Base-by-base conservation (phyloP, 441 rosid genomes). In the Sinapis alba region DNA sequence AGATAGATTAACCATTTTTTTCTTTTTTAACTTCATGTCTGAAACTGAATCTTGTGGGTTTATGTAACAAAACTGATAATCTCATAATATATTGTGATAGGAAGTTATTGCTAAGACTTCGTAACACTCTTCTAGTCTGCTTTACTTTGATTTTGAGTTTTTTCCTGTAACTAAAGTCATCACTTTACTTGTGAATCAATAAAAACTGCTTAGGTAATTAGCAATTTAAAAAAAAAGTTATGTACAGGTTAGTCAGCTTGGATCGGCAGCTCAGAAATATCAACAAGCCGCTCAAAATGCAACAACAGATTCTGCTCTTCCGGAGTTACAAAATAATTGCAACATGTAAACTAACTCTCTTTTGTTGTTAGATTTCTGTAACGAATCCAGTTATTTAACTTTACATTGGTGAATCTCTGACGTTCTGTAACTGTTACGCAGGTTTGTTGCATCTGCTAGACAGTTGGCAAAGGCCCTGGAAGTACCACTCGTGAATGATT, bases 401-500 rank as follows among this genome's bases (percentile, higher is more conserved):
- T 5, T 57, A 57, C 15, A 11, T 63, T 34, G 12, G 8, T 28
- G 58, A n/a, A 62, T 57, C 66, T 71, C 77, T 81, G 50, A 70
- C 74, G 26, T 32, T 41, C 38, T 80, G 53, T 68, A 38, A 27
- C 73, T 71, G 72, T 57, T 69, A 53, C 81, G 13, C 64, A 96
- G 99, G 93, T 96, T 96, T 90, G 92, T 93, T 77, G 84, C 94
- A 47, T 90, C 97, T 30, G 97, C 99, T 69, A 93, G 97, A 77
- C 99, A 96, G 86, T 84, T 96, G 79, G 97, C 97, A 54, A 96
- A 96, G 82, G 92, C 97, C 68, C 74, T 91, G n/a, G n/a, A n/a
- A n/a, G n/a, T n/a, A n/a, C n/a, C n/a, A n/a, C n/a, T n/a, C n/a
- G n/a, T n/a, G n/a, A n/a, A n/a, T n/a, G n/a, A n/a, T n/a, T n/a